A percentile compares a stretch with the other conserved stretches of the same genome.
Conservation (phyloP, 306 rosid genomes). For the Casuarina cunninghamiana region DNA sequence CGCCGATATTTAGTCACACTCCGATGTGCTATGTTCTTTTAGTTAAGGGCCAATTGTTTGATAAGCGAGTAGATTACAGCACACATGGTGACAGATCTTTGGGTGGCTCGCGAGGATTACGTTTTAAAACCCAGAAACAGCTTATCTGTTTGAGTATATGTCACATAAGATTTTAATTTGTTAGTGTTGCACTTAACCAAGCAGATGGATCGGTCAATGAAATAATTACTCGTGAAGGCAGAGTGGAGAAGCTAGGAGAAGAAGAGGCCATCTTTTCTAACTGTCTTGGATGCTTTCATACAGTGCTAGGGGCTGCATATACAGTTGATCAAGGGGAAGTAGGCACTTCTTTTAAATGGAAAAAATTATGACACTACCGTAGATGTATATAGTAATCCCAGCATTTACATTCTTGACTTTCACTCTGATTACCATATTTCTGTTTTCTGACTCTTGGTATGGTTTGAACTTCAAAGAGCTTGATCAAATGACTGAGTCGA, state of each 20-base stretch:
- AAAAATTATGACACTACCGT: not conserved
- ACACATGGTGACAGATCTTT: not conserved
- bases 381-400: too few species aligned
- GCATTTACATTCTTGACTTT: not conserved
- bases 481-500: not conserved
- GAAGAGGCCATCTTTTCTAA: not conserved
- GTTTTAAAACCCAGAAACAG: not conserved
- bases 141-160: not conserved
- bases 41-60: constrained; percentile 1
- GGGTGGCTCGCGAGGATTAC: not conserved
- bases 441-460: not conserved
- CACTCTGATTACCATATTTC: not conserved
- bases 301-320: not conserved
- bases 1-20: not conserved
- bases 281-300: not conserved
- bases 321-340: not conserved
- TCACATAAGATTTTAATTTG: not conserved
- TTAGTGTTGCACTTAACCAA: not conserved
- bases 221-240: not conserved
- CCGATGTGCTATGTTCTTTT: not conserved
- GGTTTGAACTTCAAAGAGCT: not conserved
- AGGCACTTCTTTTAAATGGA: not conserved
- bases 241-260: not conserved
- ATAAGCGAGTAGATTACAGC: not conserved
- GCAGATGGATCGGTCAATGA: not conserved